A percentile compares a stretch with the other conserved stretches of the same genome.
Evolutionary conservation across 257 asterid genomes (phyloP).

Genomic region (Verbena officinalis): DNA sequence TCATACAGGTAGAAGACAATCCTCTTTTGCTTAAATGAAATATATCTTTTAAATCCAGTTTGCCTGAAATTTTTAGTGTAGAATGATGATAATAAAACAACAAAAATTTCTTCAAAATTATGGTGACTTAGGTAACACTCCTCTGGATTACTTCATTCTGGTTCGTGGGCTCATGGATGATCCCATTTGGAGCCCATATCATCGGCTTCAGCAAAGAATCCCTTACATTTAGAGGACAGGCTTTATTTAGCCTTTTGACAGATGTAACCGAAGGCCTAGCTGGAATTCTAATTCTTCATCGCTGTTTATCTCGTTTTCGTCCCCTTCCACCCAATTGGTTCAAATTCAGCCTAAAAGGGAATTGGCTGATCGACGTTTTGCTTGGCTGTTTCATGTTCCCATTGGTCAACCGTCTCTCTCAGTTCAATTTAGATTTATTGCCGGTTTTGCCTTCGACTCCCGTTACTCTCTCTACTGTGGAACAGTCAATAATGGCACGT

Average conservation of each 20-base stretch:
- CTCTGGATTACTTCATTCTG: constrained; percentile 95
- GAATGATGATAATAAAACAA: background rate
- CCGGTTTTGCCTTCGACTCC: constrained; percentile 86
- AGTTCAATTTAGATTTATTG: constrained; percentile 72
- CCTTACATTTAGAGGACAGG: constrained; percentile 84
- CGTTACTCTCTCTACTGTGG: constrained; percentile 77
- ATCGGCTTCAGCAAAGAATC: constrained; percentile 86
- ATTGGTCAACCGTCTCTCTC: constrained; percentile 84
- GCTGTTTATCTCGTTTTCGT: constrained; percentile 70
- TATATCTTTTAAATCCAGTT: background rate
- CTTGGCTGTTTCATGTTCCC: constrained; percentile 92
- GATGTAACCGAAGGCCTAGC: constrained; percentile 94
- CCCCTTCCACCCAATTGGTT: constrained; percentile 96
- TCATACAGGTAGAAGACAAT: constrained; percentile 62
- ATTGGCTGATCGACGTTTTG: constrained; percentile 73
- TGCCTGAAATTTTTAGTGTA: background rate
- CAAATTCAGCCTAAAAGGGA: constrained; percentile 74
- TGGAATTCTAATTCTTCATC: constrained; percentile 78
- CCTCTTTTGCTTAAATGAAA: background rate
- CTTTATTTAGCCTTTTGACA: constrained; percentile 91
- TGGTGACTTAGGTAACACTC: constrained; percentile 70
- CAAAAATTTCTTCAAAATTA: background rate
- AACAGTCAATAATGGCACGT: constrained; percentile 86
- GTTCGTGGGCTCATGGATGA: constrained; percentile 98
- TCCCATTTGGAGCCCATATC: constrained; percentile 87